Percentiles rank a stretch among this genome's conserved stretches.
Conservation (phyloP, 2,329 filamentous ascomycete genomes). For the Pleomassaria siparia region DNA sequence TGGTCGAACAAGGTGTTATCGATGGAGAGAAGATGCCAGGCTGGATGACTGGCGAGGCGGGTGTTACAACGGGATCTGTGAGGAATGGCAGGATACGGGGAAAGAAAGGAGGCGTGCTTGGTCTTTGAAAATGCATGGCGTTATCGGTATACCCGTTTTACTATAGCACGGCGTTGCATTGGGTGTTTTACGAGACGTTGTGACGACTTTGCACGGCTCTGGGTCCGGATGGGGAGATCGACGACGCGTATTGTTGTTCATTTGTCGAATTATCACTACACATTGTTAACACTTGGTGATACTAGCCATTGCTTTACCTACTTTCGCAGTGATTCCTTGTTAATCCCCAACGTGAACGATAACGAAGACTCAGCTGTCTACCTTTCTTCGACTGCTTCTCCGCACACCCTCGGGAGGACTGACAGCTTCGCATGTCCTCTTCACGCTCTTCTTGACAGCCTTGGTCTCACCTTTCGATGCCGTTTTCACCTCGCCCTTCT, state of each 20-base stretch:
- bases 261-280: too few species aligned
- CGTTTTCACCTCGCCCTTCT: conserved; percentile 4
- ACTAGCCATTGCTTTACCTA: too few species aligned
- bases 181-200: neutral
- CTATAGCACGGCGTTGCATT: neutral
- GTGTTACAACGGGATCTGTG: conserved; percentile 72
- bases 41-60: conserved; percentile 89
- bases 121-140: conserved; percentile 9
- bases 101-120: conserved; percentile 20
- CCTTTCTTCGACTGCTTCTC: conserved; percentile 29
- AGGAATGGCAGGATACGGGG: conserved; percentile 62
- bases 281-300: too few species aligned
- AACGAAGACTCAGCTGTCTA: neutral
- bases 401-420: conserved; percentile 21
- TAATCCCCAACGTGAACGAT: too few species aligned
- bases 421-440: conserved; percentile 23
- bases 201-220: neutral
- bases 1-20: conserved; percentile 75
- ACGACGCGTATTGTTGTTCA: neutral
- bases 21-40: conserved; percentile 79
- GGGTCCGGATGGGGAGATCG: neutral
- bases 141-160: conserved; percentile 2
- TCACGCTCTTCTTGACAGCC: conserved; percentile 15
- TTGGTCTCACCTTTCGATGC: neutral
- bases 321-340: too few species aligned